Evolutionary conservation across 106 monocot genomes (phyloP), one percentile per base, ranked within the genome.

Genomic region (Xerophyta viscosa): DNA sequence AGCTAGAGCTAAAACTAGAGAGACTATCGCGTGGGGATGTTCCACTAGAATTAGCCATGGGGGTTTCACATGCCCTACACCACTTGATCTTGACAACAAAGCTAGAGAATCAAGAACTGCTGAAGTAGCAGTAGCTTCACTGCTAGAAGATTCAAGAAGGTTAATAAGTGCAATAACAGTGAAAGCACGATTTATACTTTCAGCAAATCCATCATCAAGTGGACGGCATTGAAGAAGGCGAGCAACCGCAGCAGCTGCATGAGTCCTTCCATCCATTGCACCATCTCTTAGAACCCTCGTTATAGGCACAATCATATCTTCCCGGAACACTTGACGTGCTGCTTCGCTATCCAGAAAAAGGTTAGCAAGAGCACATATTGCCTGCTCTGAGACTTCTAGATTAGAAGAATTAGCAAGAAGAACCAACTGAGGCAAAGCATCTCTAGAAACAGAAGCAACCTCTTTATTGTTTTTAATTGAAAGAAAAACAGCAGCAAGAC

Each of bases 401-500:
- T 55, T 67, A 24, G 86, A 42, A 31, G 98, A 99, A 37, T 77
- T 85, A 43, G 90, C 72, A 64, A 80, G 86, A 28, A 66, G 36
- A 36, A 82, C 30, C 14, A 99, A 31, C 25, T 58, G 86, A 54
- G 66, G 14, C 42, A 83, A 72, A 31, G 72, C 66, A 62, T 86
- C 86, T 56, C 50, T 62, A 19, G 67, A 86, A 62, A 80, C 66
- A 60, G 59, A 57, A 63, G 86, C 79, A 66, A 86, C 74, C 57
- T 99, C 98, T 60, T 67, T 89, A 47, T 91, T 99, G 43, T 86
- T 66, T 42, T 75, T 90, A 22, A 99, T 78, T 51, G 98, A 90
- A 47, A 99, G 82, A 45, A 99, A 99, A 64, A 99, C 86, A 37
- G 90, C 67, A 66, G 98, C 90, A 57, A 90, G 82, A 54, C 98